Evolutionary conservation across 2,329 filamentous ascomycete species (phyloP).

Genomic region (Colletotrichum trifolii): DNA sequence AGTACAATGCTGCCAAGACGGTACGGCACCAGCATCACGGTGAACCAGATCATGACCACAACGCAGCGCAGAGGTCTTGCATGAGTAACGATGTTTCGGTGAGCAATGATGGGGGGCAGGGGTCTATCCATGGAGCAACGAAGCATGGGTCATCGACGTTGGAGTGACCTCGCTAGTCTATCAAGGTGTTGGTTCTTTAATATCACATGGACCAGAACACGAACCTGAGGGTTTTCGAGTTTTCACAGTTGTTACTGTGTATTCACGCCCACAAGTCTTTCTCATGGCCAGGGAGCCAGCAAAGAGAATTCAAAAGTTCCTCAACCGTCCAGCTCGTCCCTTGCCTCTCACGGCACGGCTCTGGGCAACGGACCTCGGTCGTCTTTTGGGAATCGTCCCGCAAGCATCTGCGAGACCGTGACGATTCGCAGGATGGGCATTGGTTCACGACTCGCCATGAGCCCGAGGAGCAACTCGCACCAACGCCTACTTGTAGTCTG

Average conservation of each 20-base stretch:
- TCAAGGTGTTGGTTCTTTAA: too few relatives aligned
- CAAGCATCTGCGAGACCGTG: constrained; percentile 21
- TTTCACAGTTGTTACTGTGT: too few relatives aligned
- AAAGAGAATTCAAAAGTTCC: background rate
- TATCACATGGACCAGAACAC: too few relatives aligned
- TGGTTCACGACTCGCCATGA: constrained; percentile 10
- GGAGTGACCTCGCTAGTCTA: too few relatives aligned
- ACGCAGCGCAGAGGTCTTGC: too few relatives aligned
- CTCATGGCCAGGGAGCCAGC: background rate
- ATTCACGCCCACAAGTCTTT: too few relatives aligned
- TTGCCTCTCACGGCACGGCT: background rate
- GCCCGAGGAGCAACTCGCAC: background rate
- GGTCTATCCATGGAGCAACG: too few relatives aligned
- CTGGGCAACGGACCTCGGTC: background rate
- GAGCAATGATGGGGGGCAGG: too few relatives aligned
- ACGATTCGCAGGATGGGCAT: constrained; percentile 19
- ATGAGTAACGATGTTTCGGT: too few relatives aligned
- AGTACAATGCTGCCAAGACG: constrained; percentile 3
- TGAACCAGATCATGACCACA: background rate
- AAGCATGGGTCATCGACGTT: too few relatives aligned
- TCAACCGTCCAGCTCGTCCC: background rate
- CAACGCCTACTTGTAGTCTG: constrained; percentile 3
- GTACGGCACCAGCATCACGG: constrained; percentile 9
- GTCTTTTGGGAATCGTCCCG: constrained; percentile 1
- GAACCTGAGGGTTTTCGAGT: too few relatives aligned